Base-by-base conservation (phyloP, 176 grass and related monocot species). In the Avena atlantica region DNA sequence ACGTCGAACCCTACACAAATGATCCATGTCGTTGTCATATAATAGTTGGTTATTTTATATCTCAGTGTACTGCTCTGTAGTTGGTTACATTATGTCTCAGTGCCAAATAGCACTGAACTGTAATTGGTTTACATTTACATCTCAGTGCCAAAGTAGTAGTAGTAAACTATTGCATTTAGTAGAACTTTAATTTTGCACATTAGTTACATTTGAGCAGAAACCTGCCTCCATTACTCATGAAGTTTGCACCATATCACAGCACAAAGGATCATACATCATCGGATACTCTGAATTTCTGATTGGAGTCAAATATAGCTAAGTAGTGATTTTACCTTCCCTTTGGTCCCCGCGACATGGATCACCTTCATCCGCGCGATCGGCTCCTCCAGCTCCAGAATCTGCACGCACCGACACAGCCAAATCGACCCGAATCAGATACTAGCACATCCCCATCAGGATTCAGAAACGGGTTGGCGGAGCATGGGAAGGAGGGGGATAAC, bases 321-420 rank as follows among this genome's bases (percentile, higher is more conserved):
- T 42, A 42, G 58, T 68, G 82, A 9, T 15, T 61, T 82, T 86
- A 98, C 96, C 96, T 98, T 98, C 36, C 96, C 96, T 82, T 98
- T 98, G 50, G 96, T 98, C 79, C 95, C 93, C 0, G 93, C 95
- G 60, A 98, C 88, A 75, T 98, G 95, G 70, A 98, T 86, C 53
- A 98, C 92, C 78, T 95, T 98, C 81, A 98, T 91, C 63, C 85
- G 62, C 57, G 77, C 58, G 61, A 95, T 95, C 15, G 81, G 82
- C 81, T 95, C 78, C 86, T 98, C 91, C 81, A 98, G 76, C 81
- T 89, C 78, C 4, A 81, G 59, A 81, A 81, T 81, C 78, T 81
- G 69, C 40, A 21, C 1, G 36, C 55, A 8, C 5, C 17, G 76
- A 0, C 1, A n/a, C 17, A 12, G 12, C 1, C 40, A 81, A 50